Evolutionary conservation across 2,329 filamentous ascomycete species (phyloP).

Genomic region (Cercospora sp.): DNA sequence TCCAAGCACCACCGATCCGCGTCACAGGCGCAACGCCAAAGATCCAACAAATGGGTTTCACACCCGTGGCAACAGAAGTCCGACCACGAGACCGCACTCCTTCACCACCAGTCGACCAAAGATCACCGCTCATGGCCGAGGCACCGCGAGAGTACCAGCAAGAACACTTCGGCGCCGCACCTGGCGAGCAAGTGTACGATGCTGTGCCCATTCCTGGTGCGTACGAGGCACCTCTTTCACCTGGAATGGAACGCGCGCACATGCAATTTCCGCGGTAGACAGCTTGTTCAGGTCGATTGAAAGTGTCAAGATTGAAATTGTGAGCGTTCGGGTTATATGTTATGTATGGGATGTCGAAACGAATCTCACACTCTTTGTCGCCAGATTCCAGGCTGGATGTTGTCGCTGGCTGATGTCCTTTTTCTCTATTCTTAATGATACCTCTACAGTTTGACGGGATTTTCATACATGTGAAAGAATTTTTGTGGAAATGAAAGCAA

Average conservation of each 20-base stretch:
- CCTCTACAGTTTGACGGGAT: slow-evolving; percentile 21
- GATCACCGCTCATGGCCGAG: slow-evolving; percentile 41
- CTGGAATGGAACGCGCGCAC: slow-evolving; percentile 23
- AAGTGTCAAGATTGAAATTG: not conserved
- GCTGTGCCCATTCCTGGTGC: slow-evolving; percentile 85
- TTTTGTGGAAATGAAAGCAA: slow-evolving; percentile 13
- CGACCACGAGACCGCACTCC: slow-evolving; percentile 28
- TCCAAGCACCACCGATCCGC: slow-evolving; percentile 80
- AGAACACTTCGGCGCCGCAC: slow-evolving; percentile 67
- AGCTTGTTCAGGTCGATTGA: not conserved
- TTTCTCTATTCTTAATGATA: slow-evolving; percentile 24
- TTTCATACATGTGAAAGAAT: not conserved
- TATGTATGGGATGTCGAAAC: slow-evolving; percentile 12
- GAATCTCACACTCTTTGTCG: slow-evolving; percentile 7
- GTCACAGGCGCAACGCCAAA: slow-evolving; percentile 76
- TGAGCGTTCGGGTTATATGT: slow-evolving; percentile 9
- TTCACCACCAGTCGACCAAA: slow-evolving; percentile 39
- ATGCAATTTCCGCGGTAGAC: slow-evolving; percentile 18
- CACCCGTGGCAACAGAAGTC: slow-evolving; percentile 40
- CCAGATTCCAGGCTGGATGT: slow-evolving; percentile 4
- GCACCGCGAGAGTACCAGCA: slow-evolving; percentile 52
- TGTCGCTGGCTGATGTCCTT: not conserved
- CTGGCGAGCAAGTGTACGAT: slow-evolving; percentile 81
- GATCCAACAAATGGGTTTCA: slow-evolving; percentile 63
- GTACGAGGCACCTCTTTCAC: slow-evolving; percentile 52